Percentiles rank a stretch among this genome's conserved stretches.
phyloP scores from a whole-genome alignment of 495 filamentous ascomycete species.

The Paragyromitra xinjiangensis region DNA sequence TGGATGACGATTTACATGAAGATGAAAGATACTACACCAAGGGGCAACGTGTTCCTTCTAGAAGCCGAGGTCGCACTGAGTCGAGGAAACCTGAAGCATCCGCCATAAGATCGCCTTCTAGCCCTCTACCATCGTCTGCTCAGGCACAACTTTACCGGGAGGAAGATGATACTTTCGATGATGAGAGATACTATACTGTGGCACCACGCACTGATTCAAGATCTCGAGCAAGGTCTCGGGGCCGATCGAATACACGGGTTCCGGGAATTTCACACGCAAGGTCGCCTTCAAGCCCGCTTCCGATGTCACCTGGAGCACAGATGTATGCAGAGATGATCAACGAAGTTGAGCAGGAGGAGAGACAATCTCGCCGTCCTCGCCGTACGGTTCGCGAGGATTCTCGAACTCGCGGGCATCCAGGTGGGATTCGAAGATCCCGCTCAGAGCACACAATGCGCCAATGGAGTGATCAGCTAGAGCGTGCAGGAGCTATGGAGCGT shows the following conservation, averaged over 20 bases:
- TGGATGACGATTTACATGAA: constrained; percentile 45
- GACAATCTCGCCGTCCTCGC: constrained; percentile 30
- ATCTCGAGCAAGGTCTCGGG: constrained; percentile 46
- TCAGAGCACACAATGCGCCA: constrained; percentile 55
- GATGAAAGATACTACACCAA: constrained; percentile 56
- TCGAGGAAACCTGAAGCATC: constrained; percentile 44
- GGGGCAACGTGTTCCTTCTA: constrained; percentile 35
- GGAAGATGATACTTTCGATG: constrained; percentile 52
- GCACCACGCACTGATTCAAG: constrained; percentile 16
- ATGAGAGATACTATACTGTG: constrained; percentile 52
- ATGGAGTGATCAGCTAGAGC: constrained; percentile 56
- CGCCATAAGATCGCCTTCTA: constrained; percentile 75
- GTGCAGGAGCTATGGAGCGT: constrained; percentile 43
- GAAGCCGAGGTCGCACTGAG: constrained; percentile 42
- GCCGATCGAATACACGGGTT: constrained; percentile 33
- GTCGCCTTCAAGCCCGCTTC: constrained; percentile 83
- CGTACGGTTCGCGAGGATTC: constrained; percentile 42
- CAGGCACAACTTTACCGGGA: constrained; percentile 60
- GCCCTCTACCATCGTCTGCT: constrained; percentile 73
- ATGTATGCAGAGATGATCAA: constrained; percentile 53
- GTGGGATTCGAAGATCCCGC: constrained; percentile 51
- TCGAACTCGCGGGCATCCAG: constrained; percentile 23
- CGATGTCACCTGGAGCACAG: constrained; percentile 64
- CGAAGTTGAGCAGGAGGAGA: constrained; percentile 52
- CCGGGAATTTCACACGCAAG: constrained; percentile 59